phyloP scores from a whole-genome alignment of 176 grass and related monocot genomes.

The Bothriochloa decipiens region DNA sequence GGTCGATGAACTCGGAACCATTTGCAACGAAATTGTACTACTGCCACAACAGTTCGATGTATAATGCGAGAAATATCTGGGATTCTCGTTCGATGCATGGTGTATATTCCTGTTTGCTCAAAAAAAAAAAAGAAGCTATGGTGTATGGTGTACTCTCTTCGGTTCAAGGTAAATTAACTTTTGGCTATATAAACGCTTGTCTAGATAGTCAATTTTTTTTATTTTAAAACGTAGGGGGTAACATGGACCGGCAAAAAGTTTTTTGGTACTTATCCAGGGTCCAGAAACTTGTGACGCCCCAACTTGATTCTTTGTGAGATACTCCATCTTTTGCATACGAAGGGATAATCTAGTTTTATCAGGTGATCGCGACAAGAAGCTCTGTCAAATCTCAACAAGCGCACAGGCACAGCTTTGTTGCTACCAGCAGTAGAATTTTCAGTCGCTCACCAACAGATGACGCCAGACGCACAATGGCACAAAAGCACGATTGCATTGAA shows the following conservation, averaged over 20 bases:
- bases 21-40: background rate
- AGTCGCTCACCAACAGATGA: background rate
- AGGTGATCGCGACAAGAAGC: slow-evolving; percentile 14
- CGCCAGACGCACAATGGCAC: background rate
- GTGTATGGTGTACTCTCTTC: background rate
- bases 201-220: background rate
- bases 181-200: background rate
- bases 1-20: background rate
- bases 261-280: background rate
- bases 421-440: background rate
- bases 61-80: background rate
- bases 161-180: background rate
- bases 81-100: background rate
- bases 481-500: background rate
- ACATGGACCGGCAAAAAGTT: background rate
- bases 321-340: background rate
- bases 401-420: background rate
- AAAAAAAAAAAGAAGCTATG: too few relatives aligned
- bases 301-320: background rate
- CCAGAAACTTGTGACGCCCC: background rate
- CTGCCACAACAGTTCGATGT: too few relatives aligned
- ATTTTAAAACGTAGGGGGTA: background rate
- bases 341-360: slow-evolving; percentile 37
- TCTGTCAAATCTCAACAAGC: background rate
- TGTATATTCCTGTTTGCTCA: too few relatives aligned